Percentiles rank a stretch among this genome's conserved stretches.
phyloP scores from a whole-genome alignment of 495 filamentous ascomycete genomes.

The Daldinia caldariorum region DNA sequence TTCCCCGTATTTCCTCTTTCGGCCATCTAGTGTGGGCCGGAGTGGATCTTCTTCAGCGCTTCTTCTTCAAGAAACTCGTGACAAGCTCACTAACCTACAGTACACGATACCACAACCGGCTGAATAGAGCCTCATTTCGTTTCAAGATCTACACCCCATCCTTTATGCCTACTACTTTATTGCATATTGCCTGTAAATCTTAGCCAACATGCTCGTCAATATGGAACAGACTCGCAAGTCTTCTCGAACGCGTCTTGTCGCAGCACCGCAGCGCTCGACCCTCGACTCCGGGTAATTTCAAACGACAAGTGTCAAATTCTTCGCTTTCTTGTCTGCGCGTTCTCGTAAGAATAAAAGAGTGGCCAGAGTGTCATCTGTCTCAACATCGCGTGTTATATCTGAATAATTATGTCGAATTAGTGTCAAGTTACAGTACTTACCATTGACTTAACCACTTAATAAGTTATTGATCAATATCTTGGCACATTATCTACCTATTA shows the following conservation, averaged over 20 bases:
- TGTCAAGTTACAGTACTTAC: conserved; percentile 3
- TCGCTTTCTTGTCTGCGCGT: conserved; percentile 1
- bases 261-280: conserved; percentile 40
- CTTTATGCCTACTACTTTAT: too few relatives aligned
- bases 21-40: not conserved
- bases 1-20: conserved; percentile 43
- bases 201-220: conserved; percentile 23
- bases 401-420: conserved; percentile 8
- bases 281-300: conserved; percentile 46
- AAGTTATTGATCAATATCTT: conserved; percentile 11
- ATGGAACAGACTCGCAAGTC: conserved; percentile 28
- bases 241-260: conserved; percentile 36
- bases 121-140: conserved; percentile 41
- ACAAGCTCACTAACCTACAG: not conserved
- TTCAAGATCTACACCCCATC: conserved; percentile 5
- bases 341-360: conserved; percentile 25
- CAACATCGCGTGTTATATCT: conserved; percentile 12
- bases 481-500: not conserved
- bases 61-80: conserved; percentile 16
- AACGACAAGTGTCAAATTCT: conserved; percentile 47
- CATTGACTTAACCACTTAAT: not conserved
- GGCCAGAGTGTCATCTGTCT: conserved; percentile 3
- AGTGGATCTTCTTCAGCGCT: conserved; percentile 10
- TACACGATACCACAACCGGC: conserved; percentile 12
- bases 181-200: conserved; percentile 37